Evolutionary conservation across 2,329 filamentous ascomycete genomes (phyloP).

Genomic region (Periconia digitata): DNA sequence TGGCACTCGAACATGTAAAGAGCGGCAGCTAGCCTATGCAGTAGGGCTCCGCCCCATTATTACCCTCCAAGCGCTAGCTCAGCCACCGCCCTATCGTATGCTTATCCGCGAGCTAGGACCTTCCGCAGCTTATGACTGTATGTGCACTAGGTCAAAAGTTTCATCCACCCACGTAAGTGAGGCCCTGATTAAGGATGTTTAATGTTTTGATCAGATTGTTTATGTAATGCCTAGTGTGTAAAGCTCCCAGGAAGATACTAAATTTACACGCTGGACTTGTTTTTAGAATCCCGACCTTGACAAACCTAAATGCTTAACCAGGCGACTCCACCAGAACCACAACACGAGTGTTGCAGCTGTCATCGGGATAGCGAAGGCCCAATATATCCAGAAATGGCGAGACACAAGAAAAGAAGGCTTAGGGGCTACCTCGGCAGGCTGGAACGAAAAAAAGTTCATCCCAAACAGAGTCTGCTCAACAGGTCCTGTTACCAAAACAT

Average conservation of each 20-base stretch:
- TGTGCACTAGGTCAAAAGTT: neutral
- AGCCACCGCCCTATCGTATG: neutral
- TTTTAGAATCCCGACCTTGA: neutral
- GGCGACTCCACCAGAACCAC: constrained; percentile 18
- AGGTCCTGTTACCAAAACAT: neutral
- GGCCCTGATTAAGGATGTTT: neutral
- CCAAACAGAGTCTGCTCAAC: constrained; percentile 14
- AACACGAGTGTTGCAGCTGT: constrained; percentile 15
- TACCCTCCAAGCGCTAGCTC: neutral
- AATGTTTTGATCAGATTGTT: neutral
- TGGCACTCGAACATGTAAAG: neutral
- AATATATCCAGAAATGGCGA: constrained; percentile 19
- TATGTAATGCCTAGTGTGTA: neutral
- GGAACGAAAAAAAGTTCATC: constrained; percentile 15
- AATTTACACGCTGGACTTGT: neutral
- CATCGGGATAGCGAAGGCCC: constrained; percentile 16
- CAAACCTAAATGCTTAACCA: neutral
- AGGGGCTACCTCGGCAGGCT: constrained; percentile 1
- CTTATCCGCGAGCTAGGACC: neutral
- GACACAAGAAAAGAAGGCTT: constrained; percentile 9
- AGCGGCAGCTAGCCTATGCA: neutral
- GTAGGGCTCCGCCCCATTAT: neutral
- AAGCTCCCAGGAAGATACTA: too few species aligned
- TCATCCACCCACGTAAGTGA: neutral
- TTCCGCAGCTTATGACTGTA: neutral